A percentile compares a stretch with the other conserved stretches of the same genome.
These are phyloP conservation scores for Pleodorina starrii DNA, from an alignment of 139 green algal species.

Conservation along the genomic window DNA sequence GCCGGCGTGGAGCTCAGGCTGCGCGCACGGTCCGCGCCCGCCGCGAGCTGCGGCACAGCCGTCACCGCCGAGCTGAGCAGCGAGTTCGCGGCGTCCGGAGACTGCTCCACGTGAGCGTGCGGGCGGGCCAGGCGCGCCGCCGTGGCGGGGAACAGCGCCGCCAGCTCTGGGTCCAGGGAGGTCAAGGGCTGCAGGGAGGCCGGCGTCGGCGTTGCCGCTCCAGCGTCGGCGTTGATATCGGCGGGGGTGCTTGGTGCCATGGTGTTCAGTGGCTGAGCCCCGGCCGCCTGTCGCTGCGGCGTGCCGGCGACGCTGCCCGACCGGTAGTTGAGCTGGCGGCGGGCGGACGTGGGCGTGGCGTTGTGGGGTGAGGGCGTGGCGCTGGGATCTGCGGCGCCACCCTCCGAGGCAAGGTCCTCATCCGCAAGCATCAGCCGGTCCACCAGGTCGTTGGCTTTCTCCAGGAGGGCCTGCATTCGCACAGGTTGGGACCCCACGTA, in stretches of 20 bases:
- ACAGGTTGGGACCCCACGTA: no score
- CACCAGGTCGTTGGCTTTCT: conserved; percentile 44
- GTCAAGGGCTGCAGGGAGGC: no score
- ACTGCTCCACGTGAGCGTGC: conserved; percentile 9
- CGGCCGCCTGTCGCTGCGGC: background rate
- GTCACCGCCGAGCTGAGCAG: background rate
- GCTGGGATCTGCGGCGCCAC: background rate
- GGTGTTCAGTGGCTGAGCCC: no score
- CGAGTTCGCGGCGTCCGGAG: background rate
- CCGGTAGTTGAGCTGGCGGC: background rate
- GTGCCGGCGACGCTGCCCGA: background rate
- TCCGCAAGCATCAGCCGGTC: conserved; percentile 28
- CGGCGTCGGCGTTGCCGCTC: background rate
- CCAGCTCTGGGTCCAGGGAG: conserved; percentile 36
- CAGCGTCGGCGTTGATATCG: background rate
- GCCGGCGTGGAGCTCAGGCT: background rate
- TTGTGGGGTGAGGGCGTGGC: background rate
- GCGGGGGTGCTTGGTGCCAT: background rate
- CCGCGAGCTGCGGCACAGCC: conserved; percentile 23
- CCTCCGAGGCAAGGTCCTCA: conserved; percentile 1
- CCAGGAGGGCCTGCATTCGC: conserved; percentile 26
- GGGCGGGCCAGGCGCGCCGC: conserved; percentile 14
- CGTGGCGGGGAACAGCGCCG: conserved; percentile 42
- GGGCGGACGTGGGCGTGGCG: background rate
- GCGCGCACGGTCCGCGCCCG: background rate